A percentile compares a stretch with the other conserved stretches of the same genome.
Conservation (phyloP, 495 filamentous ascomycete species). For the Aspergillus ellipticus region DNA sequence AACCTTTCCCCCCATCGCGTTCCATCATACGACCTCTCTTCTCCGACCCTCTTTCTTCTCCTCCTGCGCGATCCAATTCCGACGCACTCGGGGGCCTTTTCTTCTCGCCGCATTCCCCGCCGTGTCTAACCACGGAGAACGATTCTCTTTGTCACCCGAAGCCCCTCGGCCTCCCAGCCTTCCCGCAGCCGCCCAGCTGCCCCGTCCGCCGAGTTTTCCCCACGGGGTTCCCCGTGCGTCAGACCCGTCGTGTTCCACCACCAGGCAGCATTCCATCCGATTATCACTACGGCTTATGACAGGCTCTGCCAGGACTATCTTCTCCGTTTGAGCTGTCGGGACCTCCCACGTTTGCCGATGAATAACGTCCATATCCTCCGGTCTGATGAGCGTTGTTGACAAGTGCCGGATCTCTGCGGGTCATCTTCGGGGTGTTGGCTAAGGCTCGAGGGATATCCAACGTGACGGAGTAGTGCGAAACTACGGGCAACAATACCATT, state of each 20-base stretch:
- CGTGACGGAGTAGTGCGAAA: conserved; percentile 4
- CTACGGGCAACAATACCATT: too few relatives aligned
- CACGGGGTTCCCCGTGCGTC: conserved; percentile 5
- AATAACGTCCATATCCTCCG: background rate
- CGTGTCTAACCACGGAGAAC: background rate
- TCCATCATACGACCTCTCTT: background rate
- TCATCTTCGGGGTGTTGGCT: conserved; percentile 41
- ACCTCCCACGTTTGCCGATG: background rate
- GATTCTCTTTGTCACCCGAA: background rate
- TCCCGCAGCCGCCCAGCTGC: background rate
- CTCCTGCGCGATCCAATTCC: conserved; percentile 1
- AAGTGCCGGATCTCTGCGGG: conserved; percentile 35
- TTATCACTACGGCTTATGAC: conserved; percentile 6
- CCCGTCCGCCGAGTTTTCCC: conserved; percentile 6
- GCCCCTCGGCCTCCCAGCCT: background rate
- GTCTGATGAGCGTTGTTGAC: conserved; percentile 22
- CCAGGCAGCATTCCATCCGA: background rate
- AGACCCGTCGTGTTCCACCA: background rate
- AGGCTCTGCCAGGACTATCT: background rate
- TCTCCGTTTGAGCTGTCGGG: background rate
- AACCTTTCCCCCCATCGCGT: conserved; percentile 5
- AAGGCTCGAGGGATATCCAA: conserved; percentile 3
- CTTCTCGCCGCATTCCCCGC: background rate
- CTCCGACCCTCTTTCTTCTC: conserved; percentile 8
- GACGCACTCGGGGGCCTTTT: background rate